Evolutionary conservation across 2,329 filamentous ascomycete species (phyloP), one percentile per base, ranked within the genome.

Genomic region (Aspergillus novoparasiticus): DNA sequence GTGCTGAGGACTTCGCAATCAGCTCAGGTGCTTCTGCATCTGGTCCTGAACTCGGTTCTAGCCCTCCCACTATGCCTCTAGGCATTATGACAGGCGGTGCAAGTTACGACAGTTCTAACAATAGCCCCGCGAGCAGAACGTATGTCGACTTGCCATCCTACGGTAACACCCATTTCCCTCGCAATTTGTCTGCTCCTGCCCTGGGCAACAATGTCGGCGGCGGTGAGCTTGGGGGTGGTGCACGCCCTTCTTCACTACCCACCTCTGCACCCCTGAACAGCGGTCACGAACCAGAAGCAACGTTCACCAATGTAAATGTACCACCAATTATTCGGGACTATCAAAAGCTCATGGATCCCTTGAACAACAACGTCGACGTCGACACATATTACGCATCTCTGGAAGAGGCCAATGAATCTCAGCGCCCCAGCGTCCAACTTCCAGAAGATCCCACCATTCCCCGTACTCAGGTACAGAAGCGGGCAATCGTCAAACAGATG

Each of bases 401-500:
- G 11, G 63, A 66, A 28, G 69, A 73, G 39, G 72, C 70, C 2
- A 66, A 66, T 46, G 51, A 30, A 21, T 48, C 39, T 19, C 45
- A 45, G n/a, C 50, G 55, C 23, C 16, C 56, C 32, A 45, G 54
- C 50, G 26, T 23, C 30, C 43, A 56, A 10, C 19, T n/a, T 12
- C 46, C 21, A 1, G 23, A 34, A 11, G 75, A 78, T 51, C 30
- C 34, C 6, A 75, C 73, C 10, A 68, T 78, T 57, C 75, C 75
- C 23, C 53, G 45, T 3, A 71, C 62, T 16, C 16, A 46, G 9
- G 55, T 63, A 2, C 65, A 71, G 23, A 69, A 69, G 19, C 55
- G 65, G 19, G 70, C 68, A 11, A 68, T 76, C 43, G 75, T 78
- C 26, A 69, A 66, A 50, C 66, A 66, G 5, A 64, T 80, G 30